Conservation (phyloP, 179 eudicot genomes). For the Heliamphora pulchella region DNA sequence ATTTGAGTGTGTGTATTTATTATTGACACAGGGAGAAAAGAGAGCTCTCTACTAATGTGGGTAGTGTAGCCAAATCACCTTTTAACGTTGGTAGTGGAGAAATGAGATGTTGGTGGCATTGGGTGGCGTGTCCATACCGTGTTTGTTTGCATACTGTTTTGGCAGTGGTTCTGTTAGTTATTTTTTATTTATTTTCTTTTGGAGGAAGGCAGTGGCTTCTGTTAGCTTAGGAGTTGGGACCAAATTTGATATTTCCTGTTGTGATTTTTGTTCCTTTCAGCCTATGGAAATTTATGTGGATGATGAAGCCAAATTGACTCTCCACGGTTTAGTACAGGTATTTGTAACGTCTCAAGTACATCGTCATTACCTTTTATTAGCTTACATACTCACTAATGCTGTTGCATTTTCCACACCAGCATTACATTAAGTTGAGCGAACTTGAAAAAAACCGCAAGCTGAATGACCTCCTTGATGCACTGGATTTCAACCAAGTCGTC, state of each 20-base stretch:
- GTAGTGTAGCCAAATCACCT: no score
- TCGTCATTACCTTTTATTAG: not conserved
- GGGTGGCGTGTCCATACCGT: no score
- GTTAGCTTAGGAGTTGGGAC: conserved; percentile 21
- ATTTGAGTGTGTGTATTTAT: not conserved
- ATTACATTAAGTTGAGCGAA: conserved; percentile 86
- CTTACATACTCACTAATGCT: not conserved
- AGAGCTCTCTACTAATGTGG: no score
- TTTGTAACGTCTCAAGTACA: not conserved
- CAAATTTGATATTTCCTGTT: conserved; percentile 28
- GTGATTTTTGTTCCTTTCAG: conserved; percentile 49
- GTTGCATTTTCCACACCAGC: conserved; percentile 35
- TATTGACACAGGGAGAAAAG: no score
- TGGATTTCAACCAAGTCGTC: conserved; percentile 96
- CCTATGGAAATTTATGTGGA: conserved; percentile 99
- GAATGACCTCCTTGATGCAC: conserved; percentile 90
- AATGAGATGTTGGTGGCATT: no score
- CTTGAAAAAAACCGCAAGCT: conserved; percentile 90
- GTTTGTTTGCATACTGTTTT: no score
- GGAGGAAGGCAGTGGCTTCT: conserved; percentile 23
- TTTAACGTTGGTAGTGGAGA: no score
- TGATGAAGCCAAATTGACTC: conserved; percentile 95
- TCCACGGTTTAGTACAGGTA: conserved; percentile 99
- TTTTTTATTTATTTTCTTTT: no score
- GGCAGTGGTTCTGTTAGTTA: no score